Conservation (phyloP, 225 moss, liverwort and hornwort species). For the Takakia lepidozioides region DNA sequence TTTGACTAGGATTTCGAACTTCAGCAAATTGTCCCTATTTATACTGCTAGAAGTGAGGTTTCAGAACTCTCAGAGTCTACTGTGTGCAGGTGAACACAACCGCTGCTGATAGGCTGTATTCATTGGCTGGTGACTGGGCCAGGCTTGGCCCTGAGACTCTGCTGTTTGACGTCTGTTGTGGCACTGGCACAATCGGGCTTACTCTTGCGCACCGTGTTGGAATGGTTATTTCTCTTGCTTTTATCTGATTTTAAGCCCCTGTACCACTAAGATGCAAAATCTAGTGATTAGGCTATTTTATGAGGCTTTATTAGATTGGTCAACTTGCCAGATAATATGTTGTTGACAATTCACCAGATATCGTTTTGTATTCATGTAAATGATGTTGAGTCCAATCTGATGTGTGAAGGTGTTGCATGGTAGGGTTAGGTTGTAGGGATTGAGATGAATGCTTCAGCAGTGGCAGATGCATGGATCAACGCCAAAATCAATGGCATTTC, state of each 20-base stretch:
- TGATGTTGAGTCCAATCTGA: no score
- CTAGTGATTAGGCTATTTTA: no score
- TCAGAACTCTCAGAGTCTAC: no score
- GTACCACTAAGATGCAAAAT: no score
- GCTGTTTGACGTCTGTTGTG: constrained; percentile 97
- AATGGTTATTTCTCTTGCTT: constrained; percentile 40
- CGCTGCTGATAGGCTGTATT: constrained; percentile 90
- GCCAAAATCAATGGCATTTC: constrained; percentile 78
- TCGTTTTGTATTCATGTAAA: no score
- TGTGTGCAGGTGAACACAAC: constrained; percentile 86
- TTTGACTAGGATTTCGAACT: no score
- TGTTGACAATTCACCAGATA: no score
- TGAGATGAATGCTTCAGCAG: constrained; percentile 96
- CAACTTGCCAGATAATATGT: no score
- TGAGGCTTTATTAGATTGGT: no score
- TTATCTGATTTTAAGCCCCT: no score
- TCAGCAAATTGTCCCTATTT: no score
- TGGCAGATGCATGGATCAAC: constrained; percentile 85
- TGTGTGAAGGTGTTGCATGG: constrained; percentile 1
- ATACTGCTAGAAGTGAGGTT: no score
- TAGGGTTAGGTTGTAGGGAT: constrained; percentile 81
- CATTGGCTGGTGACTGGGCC: constrained; percentile 92
- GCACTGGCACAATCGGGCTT: constrained; percentile 96
- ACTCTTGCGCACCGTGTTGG: constrained; percentile 92
- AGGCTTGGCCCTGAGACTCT: constrained; percentile 80